A percentile compares a stretch with the other conserved stretches of the same genome.
These are phyloP conservation scores for Dionaea muscipula DNA, from an alignment of 179 eudicot species.

Conservation along the genomic window DNA sequence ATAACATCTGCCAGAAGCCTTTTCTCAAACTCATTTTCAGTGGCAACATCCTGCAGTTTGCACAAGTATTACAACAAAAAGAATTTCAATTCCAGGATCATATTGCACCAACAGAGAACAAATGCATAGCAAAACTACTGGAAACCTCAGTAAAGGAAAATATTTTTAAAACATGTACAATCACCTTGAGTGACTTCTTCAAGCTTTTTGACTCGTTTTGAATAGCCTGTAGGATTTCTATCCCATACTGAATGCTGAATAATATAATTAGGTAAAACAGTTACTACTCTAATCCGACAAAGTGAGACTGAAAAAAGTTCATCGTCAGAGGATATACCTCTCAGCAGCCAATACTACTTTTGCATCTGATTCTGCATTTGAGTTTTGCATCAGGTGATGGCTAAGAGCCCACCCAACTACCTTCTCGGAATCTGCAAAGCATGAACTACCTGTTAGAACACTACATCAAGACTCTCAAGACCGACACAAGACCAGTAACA, in stretches of 20 bases:
- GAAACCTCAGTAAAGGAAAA: too few relatives aligned
- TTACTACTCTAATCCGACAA: neutral
- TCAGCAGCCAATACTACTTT: slow-evolving; percentile 43
- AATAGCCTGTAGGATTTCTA: slow-evolving; percentile 40
- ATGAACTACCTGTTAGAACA: slow-evolving; percentile 4
- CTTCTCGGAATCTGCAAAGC: slow-evolving; percentile 59
- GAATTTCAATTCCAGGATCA: neutral
- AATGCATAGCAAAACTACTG: too few relatives aligned
- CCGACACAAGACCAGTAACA: neutral
- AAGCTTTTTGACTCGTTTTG: slow-evolving; percentile 65
- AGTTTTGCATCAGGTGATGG: slow-evolving; percentile 51
- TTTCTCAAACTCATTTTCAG: slow-evolving; percentile 82
- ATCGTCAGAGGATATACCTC: slow-evolving; percentile 25
- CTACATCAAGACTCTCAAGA: neutral
- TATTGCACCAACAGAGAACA: too few relatives aligned
- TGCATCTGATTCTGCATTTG: slow-evolving; percentile 26
- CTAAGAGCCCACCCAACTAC: slow-evolving; percentile 73
- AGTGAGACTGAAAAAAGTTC: neutral
- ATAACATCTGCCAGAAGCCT: slow-evolving; percentile 71
- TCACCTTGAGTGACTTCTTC: slow-evolving; percentile 72
- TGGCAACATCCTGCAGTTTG: slow-evolving; percentile 52
- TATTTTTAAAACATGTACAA: neutral
- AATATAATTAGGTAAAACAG: slow-evolving; percentile 1
- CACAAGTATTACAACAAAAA: neutral
- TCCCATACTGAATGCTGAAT: slow-evolving; percentile 58